Conservation (phyloP, 2,329 filamentous ascomycete species). For the Penicillium thymicola region DNA sequence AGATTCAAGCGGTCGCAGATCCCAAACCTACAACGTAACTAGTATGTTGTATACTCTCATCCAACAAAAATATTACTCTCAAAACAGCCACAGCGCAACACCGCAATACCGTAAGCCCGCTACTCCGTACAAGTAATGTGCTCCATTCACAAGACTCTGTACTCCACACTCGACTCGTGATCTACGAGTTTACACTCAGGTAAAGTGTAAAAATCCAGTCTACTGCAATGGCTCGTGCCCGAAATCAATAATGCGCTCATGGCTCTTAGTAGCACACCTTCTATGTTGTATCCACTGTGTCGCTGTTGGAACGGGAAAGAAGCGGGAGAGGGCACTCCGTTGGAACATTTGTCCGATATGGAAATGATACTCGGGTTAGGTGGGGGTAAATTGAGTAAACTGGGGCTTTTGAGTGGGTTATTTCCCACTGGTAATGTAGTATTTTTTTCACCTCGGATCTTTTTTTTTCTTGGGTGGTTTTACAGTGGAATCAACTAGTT, state of each 20-base stretch:
- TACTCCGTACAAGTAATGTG: neutral
- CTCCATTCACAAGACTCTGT: neutral
- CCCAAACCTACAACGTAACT: neutral
- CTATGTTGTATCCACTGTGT: neutral
- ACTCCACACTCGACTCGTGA: constrained; percentile 2
- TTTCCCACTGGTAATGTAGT: neutral
- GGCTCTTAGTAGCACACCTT: neutral
- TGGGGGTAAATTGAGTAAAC: neutral
- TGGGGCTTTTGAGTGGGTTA: neutral
- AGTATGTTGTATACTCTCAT: neutral
- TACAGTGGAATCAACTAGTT: neutral
- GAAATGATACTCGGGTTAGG: constrained; percentile 1
- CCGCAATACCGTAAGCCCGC: neutral
- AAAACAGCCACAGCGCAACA: neutral
- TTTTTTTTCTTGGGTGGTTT: neutral
- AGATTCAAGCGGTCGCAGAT: neutral
- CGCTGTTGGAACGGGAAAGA: neutral
- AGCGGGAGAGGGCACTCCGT: constrained; percentile 2
- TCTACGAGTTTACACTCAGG: constrained; percentile 2
- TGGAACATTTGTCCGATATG: constrained; percentile 5
- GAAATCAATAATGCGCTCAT: constrained; percentile 6
- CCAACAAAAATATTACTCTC: neutral
- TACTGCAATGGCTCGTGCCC: neutral
- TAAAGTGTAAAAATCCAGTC: constrained; percentile 1
- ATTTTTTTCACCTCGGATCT: neutral